Percentiles rank a stretch among this genome's conserved stretches.
Conservation (phyloP, 2,329 filamentous ascomycete species). For the Diaporthe vexans region DNA sequence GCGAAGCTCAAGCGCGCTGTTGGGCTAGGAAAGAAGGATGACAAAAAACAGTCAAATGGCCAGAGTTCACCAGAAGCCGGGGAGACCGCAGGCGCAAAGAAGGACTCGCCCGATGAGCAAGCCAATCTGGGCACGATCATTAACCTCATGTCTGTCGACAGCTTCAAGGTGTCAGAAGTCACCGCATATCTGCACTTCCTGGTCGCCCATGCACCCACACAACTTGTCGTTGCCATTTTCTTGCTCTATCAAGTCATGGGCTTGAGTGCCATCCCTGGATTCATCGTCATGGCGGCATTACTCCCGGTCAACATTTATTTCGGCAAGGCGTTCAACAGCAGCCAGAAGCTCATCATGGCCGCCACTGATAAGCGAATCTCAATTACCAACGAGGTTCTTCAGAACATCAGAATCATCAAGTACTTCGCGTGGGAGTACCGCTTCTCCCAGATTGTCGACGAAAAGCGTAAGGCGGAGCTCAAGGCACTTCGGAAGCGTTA, state of each 20-base stretch:
- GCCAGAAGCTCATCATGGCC: conserved; percentile 91
- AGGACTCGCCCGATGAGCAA: conserved; percentile 73
- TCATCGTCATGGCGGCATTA: conserved; percentile 89
- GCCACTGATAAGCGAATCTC: conserved; percentile 97
- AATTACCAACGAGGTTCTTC: conserved; percentile 94
- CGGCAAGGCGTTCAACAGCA: conserved; percentile 85
- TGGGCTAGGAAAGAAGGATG: conserved; percentile 71
- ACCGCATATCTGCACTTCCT: conserved; percentile 96
- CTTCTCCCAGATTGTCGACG: conserved; percentile 87
- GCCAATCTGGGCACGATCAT: conserved; percentile 98
- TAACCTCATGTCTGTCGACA: conserved; percentile 99
- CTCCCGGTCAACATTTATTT: conserved; percentile 92
- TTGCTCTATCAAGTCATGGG: conserved; percentile 93
- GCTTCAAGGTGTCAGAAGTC: conserved; percentile 97
- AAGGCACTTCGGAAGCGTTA: conserved; percentile 85
- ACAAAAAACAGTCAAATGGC: conserved; percentile 61
- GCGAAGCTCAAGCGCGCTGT: conserved; percentile 69
- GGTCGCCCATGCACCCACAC: conserved; percentile 91
- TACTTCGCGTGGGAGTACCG: conserved; percentile 99
- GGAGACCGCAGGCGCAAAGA: conserved; percentile 45
- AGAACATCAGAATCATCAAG: conserved; percentile 99
- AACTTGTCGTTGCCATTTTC: conserved; percentile 83
- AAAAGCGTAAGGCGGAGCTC: conserved; percentile 86
- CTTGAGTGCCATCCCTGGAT: conserved; percentile 92
- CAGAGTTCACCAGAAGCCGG: conserved; percentile 40